phyloP scores from a whole-genome alignment of 2,329 filamentous ascomycete species.

The Cercospora sesami region DNA sequence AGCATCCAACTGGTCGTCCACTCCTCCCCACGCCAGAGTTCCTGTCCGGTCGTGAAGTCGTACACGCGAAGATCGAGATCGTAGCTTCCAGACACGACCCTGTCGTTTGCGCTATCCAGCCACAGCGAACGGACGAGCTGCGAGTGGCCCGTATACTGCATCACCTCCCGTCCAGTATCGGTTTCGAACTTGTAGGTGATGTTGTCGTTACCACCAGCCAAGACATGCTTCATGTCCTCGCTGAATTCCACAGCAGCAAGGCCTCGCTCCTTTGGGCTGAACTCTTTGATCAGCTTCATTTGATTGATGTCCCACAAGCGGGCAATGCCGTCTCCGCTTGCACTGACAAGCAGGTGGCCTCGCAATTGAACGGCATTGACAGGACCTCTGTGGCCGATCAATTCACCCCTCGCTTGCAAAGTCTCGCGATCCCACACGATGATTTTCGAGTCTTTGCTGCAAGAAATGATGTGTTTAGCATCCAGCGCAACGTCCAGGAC shows the following conservation, averaged over 20 bases:
- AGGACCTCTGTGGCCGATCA: conserved; percentile 83
- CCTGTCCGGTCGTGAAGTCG: conserved; percentile 75
- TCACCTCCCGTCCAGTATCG: conserved; percentile 79
- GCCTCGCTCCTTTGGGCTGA: conserved; percentile 85
- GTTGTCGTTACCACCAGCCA: conserved; percentile 92
- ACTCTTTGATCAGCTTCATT: conserved; percentile 85
- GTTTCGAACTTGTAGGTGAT: conserved; percentile 96
- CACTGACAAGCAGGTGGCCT: conserved; percentile 88
- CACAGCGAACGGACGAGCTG: conserved; percentile 87
- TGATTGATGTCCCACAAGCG: conserved; percentile 95
- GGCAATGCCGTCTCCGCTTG: conserved; percentile 87
- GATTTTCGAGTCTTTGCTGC: conserved; percentile 92
- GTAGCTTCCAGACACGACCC: conserved; percentile 89
- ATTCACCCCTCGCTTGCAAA: conserved; percentile 71
- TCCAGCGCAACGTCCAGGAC: conserved; percentile 95
- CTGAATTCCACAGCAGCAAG: conserved; percentile 95
- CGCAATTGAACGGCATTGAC: conserved; percentile 96
- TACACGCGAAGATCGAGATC: conserved; percentile 95
- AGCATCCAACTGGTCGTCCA: conserved; percentile 98
- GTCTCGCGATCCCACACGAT: conserved; percentile 90
- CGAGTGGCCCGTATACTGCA: conserved; percentile 77
- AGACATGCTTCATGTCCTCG: conserved; percentile 88
- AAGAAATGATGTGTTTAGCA: conserved; percentile 88
- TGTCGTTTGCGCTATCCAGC: conserved; percentile 80
- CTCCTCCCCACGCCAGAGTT: conserved; percentile 81